These are phyloP conservation scores for Vinca minor DNA, from an alignment of 257 asterid species.

Conservation along the genomic window DNA sequence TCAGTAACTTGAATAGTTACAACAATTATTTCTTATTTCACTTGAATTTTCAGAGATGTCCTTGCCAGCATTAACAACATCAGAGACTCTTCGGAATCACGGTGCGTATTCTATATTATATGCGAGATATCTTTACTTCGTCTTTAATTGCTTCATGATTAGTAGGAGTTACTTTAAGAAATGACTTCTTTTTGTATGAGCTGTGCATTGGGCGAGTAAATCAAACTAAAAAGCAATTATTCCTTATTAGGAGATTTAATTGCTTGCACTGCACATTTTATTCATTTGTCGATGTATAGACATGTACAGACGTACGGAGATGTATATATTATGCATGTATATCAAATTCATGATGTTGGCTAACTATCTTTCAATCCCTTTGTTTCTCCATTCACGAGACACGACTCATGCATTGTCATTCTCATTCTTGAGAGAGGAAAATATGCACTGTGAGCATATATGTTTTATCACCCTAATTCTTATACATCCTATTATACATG, in stretches of 20 bases:
- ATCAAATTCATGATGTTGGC: background rate
- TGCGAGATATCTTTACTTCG: too few relatives aligned
- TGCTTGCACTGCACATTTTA: too few relatives aligned
- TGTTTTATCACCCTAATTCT: too few relatives aligned
- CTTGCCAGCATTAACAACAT: conserved; percentile 87
- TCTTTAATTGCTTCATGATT: background rate
- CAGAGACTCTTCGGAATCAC: conserved; percentile 44
- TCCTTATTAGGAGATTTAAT: background rate
- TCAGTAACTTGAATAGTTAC: background rate
- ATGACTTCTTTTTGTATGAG: background rate
- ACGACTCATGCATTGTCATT: background rate
- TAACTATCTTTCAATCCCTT: background rate
- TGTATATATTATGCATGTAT: background rate
- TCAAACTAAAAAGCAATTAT: background rate
- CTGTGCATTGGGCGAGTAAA: background rate
- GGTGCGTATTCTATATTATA: conserved; percentile 46
- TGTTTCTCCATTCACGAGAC: background rate
- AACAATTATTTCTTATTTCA: background rate
- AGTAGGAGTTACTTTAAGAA: too few relatives aligned
- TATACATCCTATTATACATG: background rate
- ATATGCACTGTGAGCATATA: background rate
- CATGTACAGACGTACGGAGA: background rate
- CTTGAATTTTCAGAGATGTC: conserved; percentile 76
- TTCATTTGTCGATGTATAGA: background rate
- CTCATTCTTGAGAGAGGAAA: background rate